These are phyloP conservation scores for Aspergillus egyptiacus DNA, from an alignment of 495 filamentous ascomycete genomes.

Conservation along the genomic window DNA sequence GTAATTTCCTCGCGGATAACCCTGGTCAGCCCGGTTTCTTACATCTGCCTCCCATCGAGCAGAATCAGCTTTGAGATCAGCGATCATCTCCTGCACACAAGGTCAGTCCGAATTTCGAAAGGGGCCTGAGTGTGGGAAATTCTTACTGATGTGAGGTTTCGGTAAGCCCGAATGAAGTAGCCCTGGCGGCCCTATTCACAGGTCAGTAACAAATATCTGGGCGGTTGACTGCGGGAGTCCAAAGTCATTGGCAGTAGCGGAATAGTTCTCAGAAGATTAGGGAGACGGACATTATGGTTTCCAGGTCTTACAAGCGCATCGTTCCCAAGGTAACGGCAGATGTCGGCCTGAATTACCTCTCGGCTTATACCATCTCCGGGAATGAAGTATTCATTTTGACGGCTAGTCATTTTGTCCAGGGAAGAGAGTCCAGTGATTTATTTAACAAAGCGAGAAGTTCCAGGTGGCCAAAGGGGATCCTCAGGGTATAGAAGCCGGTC, in stretches of 20 bases:
- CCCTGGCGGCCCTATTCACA: slow-evolving; percentile 57
- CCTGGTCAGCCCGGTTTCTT: slow-evolving; percentile 44
- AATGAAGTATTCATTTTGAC: slow-evolving; percentile 79
- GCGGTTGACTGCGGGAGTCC: slow-evolving; percentile 1
- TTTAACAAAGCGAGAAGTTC: slow-evolving; percentile 30
- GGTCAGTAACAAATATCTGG: slow-evolving; percentile 26
- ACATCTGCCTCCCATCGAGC: slow-evolving; percentile 71
- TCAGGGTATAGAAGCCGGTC: slow-evolving; percentile 16
- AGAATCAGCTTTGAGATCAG: slow-evolving; percentile 78
- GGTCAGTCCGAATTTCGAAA: slow-evolving; percentile 18
- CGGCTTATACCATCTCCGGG: slow-evolving; percentile 85
- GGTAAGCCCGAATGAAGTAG: slow-evolving; percentile 83
- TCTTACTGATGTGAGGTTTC: slow-evolving; percentile 73
- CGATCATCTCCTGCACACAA: slow-evolving; percentile 70
- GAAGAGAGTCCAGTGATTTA: slow-evolving; percentile 26
- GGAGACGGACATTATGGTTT: slow-evolving; percentile 63
- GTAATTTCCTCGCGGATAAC: slow-evolving; percentile 44
- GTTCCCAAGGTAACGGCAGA: slow-evolving; percentile 87
- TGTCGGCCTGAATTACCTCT: slow-evolving; percentile 91
- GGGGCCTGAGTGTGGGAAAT: not conserved
- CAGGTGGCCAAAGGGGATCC: slow-evolving; percentile 27
- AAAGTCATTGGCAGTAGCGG: slow-evolving; percentile 1
- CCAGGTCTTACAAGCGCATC: slow-evolving; percentile 87
- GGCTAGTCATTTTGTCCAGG: slow-evolving; percentile 43
- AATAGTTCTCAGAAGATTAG: slow-evolving; percentile 12